Conservation (phyloP, 768 basidiomycete genomes). For the Daedalea quercina region DNA sequence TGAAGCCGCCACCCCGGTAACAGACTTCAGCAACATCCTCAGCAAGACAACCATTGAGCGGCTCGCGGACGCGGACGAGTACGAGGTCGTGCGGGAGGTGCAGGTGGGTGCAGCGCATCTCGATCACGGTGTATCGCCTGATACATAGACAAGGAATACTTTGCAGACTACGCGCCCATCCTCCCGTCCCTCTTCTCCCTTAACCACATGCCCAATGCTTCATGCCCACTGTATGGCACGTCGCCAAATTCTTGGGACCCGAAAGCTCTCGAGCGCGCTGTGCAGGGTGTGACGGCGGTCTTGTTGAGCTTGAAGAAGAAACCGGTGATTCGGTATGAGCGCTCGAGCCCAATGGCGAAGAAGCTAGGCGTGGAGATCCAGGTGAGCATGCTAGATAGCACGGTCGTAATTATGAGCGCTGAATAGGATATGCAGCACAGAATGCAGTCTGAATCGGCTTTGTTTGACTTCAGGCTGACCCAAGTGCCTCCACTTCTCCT, state of each 20-base stretch:
- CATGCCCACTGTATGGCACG: conserved; percentile 64
- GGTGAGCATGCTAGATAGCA: conserved; percentile 32
- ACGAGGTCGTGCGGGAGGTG: conserved; percentile 93
- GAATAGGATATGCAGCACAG: conserved; percentile 46
- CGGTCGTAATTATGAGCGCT: background rate
- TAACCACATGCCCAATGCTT: conserved; percentile 60
- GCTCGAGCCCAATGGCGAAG: conserved; percentile 88
- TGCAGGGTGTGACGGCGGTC: conserved; percentile 78
- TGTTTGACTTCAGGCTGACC: conserved; percentile 90
- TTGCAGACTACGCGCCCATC: conserved; percentile 91
- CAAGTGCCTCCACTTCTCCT: conserved; percentile 85
- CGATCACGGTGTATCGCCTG: conserved; percentile 4
- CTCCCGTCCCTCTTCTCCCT: conserved; percentile 84
- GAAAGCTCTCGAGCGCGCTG: conserved; percentile 65
- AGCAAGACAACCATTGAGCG: conserved; percentile 88
- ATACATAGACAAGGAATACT: conserved; percentile 71
- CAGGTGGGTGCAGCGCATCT: conserved; percentile 52
- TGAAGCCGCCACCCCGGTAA: background rate
- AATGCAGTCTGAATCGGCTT: conserved; percentile 69
- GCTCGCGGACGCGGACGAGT: conserved; percentile 90
- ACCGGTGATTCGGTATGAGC: conserved; percentile 90
- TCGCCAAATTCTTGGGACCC: conserved; percentile 70
- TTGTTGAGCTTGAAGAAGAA: conserved; percentile 95
- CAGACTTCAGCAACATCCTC: conserved; percentile 94
- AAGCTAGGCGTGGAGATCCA: conserved; percentile 84